A percentile compares a stretch with the other conserved stretches of the same genome.
Evolutionary conservation across 1,139 yeast genomes (phyloP).

Genomic region (Candida pseudocylindracea): DNA sequence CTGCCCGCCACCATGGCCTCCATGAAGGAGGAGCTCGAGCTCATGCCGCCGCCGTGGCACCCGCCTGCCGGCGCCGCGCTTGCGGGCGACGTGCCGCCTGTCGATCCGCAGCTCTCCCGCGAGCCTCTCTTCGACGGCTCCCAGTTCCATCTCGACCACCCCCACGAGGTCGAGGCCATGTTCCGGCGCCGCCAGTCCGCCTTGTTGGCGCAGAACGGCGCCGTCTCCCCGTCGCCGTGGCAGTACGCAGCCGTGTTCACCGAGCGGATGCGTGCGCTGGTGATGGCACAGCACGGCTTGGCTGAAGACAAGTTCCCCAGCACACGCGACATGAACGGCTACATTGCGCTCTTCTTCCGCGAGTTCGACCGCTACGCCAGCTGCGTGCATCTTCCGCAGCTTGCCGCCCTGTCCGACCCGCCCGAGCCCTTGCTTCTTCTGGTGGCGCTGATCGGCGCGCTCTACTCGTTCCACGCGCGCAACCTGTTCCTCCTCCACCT

Average conservation of each 20-base stretch:
- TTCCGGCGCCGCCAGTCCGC: not conserved
- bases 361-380: conserved; percentile 71
- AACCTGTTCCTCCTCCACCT: conserved; percentile 62
- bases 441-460: conserved; percentile 78
- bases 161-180: not conserved
- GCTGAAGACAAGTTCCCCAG: conserved; percentile 43
- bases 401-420: conserved; percentile 27
- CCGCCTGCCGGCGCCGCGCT: too few relatives aligned
- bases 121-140: too few relatives aligned
- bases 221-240: conserved; percentile 21
- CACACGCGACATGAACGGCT: conserved; percentile 49
- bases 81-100: too few relatives aligned
- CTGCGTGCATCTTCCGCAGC: conserved; percentile 56
- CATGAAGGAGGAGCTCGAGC: too few relatives aligned
- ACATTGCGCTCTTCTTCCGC: conserved; percentile 43
- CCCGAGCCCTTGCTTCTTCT: conserved; percentile 54
- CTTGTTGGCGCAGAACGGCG: conserved; percentile 28
- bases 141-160: too few relatives aligned
- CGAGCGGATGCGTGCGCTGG: too few relatives aligned
- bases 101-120: too few relatives aligned
- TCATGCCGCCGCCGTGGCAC: too few relatives aligned
- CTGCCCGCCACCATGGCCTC: not conserved
- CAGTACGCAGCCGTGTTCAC: too few relatives aligned
- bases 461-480: conserved; percentile 61
- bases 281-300: conserved; percentile 15